phyloP scores from a whole-genome alignment of 139 green algal species.

The Coelastrella sp. region DNA sequence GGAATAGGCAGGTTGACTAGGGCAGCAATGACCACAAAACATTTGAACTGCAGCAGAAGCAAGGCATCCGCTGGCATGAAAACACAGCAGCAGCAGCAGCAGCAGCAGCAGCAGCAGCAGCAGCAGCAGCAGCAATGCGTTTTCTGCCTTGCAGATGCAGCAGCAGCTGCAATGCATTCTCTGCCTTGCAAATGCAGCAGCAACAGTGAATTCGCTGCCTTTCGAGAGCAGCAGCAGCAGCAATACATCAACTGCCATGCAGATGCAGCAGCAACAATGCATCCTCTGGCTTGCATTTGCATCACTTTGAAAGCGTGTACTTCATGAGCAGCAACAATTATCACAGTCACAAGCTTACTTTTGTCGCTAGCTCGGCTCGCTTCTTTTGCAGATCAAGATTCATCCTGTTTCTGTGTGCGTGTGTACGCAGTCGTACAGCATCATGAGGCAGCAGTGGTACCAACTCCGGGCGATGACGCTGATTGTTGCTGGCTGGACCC shows the following conservation, averaged over 20 bases:
- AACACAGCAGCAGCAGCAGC: conserved; percentile 7
- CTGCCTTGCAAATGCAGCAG: not conserved
- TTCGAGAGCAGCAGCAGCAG: not conserved
- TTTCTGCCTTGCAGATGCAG: too few species aligned
- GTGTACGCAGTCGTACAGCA: not conserved
- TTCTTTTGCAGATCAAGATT: conserved; percentile 9
- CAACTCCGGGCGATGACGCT: not conserved
- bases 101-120: not conserved
- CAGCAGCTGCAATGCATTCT: not conserved
- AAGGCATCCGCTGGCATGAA: too few species aligned
- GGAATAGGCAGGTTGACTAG: too few species aligned
- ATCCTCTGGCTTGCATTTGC: not conserved
- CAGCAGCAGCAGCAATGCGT: too few species aligned
- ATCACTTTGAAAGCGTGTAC: not conserved
- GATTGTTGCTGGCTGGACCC: not conserved
- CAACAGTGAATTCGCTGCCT: not conserved
- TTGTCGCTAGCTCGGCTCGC: not conserved
- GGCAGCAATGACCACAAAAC: too few species aligned
- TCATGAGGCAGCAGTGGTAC: conserved; percentile 5
- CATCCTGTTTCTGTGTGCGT: not conserved
- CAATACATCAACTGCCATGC: not conserved
- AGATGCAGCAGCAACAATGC: not conserved
- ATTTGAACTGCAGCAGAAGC: too few species aligned
- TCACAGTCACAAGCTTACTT: not conserved
- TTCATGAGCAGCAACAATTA: not conserved